Conservation (phyloP, 2,329 filamentous ascomycete genomes). For the Aureobasidium musti region DNA sequence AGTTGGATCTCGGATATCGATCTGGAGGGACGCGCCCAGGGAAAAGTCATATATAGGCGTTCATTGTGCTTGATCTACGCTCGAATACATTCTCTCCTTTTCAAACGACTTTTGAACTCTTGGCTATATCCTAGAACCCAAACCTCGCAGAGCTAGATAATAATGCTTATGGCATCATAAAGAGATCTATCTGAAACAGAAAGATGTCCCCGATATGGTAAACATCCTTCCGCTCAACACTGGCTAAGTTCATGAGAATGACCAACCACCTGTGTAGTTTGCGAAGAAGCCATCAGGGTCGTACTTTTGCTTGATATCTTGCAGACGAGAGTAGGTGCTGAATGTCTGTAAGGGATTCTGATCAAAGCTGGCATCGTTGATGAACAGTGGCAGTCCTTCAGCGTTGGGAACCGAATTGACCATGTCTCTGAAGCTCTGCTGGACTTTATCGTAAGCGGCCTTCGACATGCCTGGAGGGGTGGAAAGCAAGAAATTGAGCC, state of each 20-base stretch:
- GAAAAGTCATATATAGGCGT: too few relatives aligned
- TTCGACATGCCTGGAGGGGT: constrained; percentile 37
- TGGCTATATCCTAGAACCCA: too few relatives aligned
- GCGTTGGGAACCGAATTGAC: constrained; percentile 38
- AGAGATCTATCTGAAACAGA: too few relatives aligned
- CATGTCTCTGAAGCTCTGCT: constrained; percentile 40
- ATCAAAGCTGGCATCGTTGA: constrained; percentile 29
- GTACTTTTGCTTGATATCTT: constrained; percentile 27
- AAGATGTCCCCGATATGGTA: too few relatives aligned
- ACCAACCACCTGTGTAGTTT: constrained; percentile 19
- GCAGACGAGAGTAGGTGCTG: constrained; percentile 23
- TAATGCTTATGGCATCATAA: too few relatives aligned
- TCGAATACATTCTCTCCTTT: too few relatives aligned
- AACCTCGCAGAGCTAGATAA: too few relatives aligned
- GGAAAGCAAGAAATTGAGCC: constrained; percentile 39
- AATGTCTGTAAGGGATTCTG: constrained; percentile 15
- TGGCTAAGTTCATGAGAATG: not conserved
- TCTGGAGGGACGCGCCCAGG: too few relatives aligned
- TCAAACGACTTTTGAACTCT: too few relatives aligned
- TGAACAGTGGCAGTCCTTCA: constrained; percentile 30
- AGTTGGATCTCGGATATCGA: too few relatives aligned
- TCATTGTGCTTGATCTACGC: too few relatives aligned
- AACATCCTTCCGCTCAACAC: too few relatives aligned
- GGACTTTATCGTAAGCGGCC: constrained; percentile 36
- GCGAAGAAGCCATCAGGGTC: constrained; percentile 25